These are phyloP conservation scores for Ganoderma resinaceum DNA, from an alignment of 1,284 basidiomycete species.

Conservation along the genomic window DNA sequence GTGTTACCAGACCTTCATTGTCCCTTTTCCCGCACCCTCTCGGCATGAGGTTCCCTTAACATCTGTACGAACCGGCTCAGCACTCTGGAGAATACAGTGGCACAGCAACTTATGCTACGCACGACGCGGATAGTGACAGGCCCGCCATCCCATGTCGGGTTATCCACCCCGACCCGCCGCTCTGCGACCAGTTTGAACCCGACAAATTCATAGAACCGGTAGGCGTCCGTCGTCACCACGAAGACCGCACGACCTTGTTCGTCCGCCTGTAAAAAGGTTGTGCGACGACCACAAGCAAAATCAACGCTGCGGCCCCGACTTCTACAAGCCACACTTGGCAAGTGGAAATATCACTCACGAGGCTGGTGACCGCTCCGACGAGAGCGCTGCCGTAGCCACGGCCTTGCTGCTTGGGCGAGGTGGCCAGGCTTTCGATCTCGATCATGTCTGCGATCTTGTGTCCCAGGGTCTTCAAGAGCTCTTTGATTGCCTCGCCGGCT, in stretches of 20 bases:
- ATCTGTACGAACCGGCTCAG: neutral
- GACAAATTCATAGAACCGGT: conserved; percentile 15
- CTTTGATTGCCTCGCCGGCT: neutral
- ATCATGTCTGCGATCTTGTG: conserved; percentile 9
- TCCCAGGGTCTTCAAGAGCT: conserved; percentile 2
- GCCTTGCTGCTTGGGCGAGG: conserved; percentile 12
- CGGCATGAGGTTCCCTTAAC: neutral
- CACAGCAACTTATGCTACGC: neutral
- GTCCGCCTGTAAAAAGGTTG: conserved; percentile 6
- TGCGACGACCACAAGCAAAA: neutral
- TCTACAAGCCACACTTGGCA: neutral
- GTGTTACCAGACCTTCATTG: neutral
- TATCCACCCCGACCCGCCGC: neutral
- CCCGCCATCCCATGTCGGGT: conserved; percentile 11
- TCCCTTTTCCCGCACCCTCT: neutral
- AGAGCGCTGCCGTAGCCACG: conserved; percentile 19
- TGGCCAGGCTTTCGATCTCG: conserved; percentile 2
- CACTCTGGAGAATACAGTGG: neutral
- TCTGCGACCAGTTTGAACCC: conserved; percentile 13
- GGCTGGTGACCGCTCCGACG: neutral
- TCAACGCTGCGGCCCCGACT: neutral
- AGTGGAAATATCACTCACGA: neutral
- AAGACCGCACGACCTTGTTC: conserved; percentile 1
- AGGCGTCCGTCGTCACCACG: conserved; percentile 12
- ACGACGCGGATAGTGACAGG: conserved; percentile 11